phyloP scores from a whole-genome alignment of 2,329 filamentous ascomycete species.

The Fusarium hostae region DNA sequence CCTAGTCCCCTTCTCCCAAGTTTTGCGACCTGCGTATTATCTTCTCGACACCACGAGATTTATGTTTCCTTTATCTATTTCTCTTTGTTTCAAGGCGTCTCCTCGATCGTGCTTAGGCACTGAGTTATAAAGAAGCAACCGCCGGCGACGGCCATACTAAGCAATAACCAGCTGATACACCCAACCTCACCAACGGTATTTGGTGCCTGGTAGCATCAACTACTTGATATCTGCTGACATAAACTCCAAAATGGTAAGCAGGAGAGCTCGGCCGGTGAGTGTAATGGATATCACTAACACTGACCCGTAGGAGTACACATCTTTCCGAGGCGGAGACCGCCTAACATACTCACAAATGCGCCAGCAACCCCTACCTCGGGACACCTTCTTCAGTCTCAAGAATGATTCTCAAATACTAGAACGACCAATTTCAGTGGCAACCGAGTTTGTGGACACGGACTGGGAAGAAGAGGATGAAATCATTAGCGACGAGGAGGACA shows the following conservation, averaged over 20 bases:
- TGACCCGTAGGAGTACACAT: conserved; percentile 49
- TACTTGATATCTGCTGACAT: conserved; percentile 5
- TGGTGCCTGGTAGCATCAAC: conserved; percentile 34
- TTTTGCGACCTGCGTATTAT: conserved; percentile 55
- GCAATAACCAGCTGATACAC: conserved; percentile 32
- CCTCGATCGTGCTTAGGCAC: conserved; percentile 32
- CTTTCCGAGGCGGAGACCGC: conserved; percentile 51
- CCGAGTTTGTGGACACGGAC: conserved; percentile 83
- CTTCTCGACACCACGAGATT: conserved; percentile 49
- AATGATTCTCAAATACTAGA: conserved; percentile 56
- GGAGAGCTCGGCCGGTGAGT: background rate
- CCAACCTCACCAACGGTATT: conserved; percentile 24
- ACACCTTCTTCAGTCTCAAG: conserved; percentile 71
- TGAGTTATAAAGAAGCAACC: conserved; percentile 42
- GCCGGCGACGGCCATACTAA: conserved; percentile 54
- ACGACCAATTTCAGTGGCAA: conserved; percentile 76
- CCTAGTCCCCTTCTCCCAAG: conserved; percentile 50
- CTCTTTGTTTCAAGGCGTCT: conserved; percentile 46
- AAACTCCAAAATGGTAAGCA: conserved; percentile 50
- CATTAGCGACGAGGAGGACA: conserved; percentile 69
- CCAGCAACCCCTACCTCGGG: conserved; percentile 61
- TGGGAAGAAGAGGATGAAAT: conserved; percentile 74
- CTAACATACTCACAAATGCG: conserved; percentile 62
- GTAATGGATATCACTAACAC: background rate
- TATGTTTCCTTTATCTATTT: conserved; percentile 43